phyloP scores from a whole-genome alignment of 441 rosid species.

The Eugenia klotzschiana region DNA sequence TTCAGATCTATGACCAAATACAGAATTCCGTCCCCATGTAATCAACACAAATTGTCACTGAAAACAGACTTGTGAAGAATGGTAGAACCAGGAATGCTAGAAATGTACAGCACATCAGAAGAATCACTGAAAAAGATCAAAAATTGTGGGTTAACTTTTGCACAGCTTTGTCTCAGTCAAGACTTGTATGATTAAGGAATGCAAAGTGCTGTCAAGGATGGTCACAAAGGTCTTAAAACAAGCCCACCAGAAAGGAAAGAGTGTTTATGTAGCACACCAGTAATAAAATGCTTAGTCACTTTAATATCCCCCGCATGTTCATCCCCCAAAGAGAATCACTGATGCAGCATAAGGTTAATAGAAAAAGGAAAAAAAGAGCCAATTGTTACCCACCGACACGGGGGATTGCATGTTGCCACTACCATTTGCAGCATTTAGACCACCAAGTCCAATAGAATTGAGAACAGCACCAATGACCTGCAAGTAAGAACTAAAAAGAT shows the following conservation, averaged over 20 bases:
- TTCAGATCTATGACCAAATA: neutral
- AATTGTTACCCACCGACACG: slow-evolving; percentile 21
- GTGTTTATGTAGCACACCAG: neutral
- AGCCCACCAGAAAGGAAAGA: neutral
- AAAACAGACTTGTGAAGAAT: neutral
- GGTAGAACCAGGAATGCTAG: neutral
- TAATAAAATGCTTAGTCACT: neutral
- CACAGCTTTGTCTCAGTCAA: neutral
- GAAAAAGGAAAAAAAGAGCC: neutral
- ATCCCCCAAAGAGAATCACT: neutral
- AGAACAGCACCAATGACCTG: slow-evolving; percentile 87
- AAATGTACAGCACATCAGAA: neutral
- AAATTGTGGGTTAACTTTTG: neutral
- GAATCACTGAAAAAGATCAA: neutral
- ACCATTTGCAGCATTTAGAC: slow-evolving; percentile 30
- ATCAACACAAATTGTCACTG: neutral
- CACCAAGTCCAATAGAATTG: slow-evolving; percentile 67
- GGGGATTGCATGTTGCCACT: slow-evolving; percentile 27
- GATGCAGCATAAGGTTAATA: neutral
- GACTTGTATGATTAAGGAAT: neutral
- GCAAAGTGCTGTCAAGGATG: neutral
- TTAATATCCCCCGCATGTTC: neutral
- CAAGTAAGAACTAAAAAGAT: slow-evolving; percentile 2
- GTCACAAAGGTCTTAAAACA: neutral
- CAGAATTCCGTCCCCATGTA: neutral